These are phyloP conservation scores for Catharanthus roseus DNA, from an alignment of 257 asterid species.

Conservation along the genomic window DNA sequence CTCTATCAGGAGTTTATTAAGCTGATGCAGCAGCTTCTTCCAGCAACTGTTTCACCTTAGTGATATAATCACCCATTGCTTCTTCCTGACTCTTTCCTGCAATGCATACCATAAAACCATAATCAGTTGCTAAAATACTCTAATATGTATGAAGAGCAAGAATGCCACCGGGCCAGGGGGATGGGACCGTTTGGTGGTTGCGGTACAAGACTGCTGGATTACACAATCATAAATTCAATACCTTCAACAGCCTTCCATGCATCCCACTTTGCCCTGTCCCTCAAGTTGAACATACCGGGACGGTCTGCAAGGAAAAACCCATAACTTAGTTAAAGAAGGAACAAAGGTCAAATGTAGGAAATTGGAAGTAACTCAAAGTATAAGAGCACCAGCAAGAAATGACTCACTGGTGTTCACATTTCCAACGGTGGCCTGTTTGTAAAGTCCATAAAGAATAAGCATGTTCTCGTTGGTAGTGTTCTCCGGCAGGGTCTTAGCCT, in stretches of 20 bases:
- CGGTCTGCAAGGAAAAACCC: slow-evolving; percentile 48
- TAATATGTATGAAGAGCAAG: no score
- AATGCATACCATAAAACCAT: slow-evolving; percentile 3
- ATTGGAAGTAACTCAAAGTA: not conserved
- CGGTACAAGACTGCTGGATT: not conserved
- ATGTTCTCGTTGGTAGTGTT: slow-evolving; percentile 56
- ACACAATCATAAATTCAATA: slow-evolving; percentile 17
- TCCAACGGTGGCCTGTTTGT: slow-evolving; percentile 81
- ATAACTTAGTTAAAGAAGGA: not conserved
- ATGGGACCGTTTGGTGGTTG: no score
- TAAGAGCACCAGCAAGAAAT: not conserved
- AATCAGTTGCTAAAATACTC: not conserved
- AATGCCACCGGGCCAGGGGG: not conserved
- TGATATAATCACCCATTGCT: slow-evolving; percentile 78
- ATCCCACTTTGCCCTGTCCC: slow-evolving; percentile 95
- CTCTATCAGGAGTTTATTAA: slow-evolving; percentile 13
- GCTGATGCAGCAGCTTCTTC: slow-evolving; percentile 48
- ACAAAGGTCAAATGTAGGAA: not conserved
- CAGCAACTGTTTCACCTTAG: slow-evolving; percentile 90
- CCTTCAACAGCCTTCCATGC: slow-evolving; percentile 98
- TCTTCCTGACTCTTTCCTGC: slow-evolving; percentile 75
- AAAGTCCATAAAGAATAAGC: slow-evolving; percentile 82
- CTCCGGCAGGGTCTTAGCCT: slow-evolving; percentile 81
- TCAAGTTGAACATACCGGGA: slow-evolving; percentile 76
- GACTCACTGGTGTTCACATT: slow-evolving; percentile 66